These are phyloP conservation scores for Phytophthora kernoviae DNA, from an alignment of 352 stramenopile species.

Conservation along the genomic window DNA sequence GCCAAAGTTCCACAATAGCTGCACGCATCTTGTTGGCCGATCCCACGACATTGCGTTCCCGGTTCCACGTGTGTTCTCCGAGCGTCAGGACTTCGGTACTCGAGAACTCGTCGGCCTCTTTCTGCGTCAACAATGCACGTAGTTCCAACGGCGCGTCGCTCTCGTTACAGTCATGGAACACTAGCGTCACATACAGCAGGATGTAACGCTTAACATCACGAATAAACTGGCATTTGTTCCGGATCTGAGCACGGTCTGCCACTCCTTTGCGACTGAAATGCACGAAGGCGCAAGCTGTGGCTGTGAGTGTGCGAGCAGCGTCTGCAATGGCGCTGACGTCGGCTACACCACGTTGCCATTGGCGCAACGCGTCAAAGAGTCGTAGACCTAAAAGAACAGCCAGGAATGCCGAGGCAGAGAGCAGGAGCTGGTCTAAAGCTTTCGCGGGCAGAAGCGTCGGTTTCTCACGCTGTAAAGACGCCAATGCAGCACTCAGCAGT, in stretches of 20 bases:
- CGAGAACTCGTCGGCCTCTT: constrained; percentile 45
- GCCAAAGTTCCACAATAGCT: constrained; percentile 62
- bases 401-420: constrained; percentile 40
- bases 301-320: constrained; percentile 42
- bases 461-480: constrained; percentile 24
- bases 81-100: constrained; percentile 44
- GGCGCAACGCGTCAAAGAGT: constrained; percentile 42
- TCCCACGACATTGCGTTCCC: constrained; percentile 46
- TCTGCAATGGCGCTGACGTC: constrained; percentile 47
- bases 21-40: constrained; percentile 58
- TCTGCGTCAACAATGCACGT: constrained; percentile 45
- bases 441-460: constrained; percentile 25
- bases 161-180: constrained; percentile 63
- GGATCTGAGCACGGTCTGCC: constrained; percentile 36
- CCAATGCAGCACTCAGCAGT: constrained; percentile 27
- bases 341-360: constrained; percentile 52
- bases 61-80: constrained; percentile 51
- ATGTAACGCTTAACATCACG: constrained; percentile 65
- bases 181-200: constrained; percentile 56
- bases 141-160: constrained; percentile 46
- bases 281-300: constrained; percentile 49
- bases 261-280: constrained; percentile 46
- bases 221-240: constrained; percentile 59
- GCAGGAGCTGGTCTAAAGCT: constrained; percentile 41
- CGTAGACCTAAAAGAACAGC: constrained; percentile 48